Evolutionary conservation across 2,329 filamentous ascomycete species (phyloP).

Genomic region (Parafenestella ontariensis): DNA sequence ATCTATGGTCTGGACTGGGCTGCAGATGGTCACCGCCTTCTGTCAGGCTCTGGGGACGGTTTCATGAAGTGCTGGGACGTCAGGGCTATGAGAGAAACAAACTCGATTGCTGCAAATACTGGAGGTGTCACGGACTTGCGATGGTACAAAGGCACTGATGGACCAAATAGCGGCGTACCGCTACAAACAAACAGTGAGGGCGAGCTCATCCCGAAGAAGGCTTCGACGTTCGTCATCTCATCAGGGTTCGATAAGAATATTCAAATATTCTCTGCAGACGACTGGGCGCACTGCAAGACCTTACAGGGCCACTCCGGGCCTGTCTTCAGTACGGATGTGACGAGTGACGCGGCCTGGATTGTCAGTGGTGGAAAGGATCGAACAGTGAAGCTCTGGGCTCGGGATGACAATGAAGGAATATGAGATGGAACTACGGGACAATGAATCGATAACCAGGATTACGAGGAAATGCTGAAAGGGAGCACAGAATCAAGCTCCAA

Average conservation of each 20-base stretch:
- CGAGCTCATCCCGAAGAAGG: constrained; percentile 74
- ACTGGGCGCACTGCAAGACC: constrained; percentile 89
- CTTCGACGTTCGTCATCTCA: constrained; percentile 89
- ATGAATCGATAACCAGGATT: background rate
- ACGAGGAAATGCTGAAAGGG: background rate
- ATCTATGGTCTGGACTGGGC: constrained; percentile 95
- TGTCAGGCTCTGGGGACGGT: constrained; percentile 92
- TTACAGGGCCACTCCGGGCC: constrained; percentile 91
- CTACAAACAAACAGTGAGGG: constrained; percentile 71
- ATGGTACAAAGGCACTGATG: constrained; percentile 91
- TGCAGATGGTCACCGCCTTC: constrained; percentile 85
- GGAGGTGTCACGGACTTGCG: constrained; percentile 91
- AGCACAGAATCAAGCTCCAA: background rate
- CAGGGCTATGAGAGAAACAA: constrained; percentile 81
- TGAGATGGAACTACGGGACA: constrained; percentile 20
- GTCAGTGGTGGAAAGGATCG: constrained; percentile 92
- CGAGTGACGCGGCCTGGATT: constrained; percentile 86
- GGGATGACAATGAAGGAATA: constrained; percentile 62
- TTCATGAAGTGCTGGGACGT: constrained; percentile 99
- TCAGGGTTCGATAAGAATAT: constrained; percentile 94
- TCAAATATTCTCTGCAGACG: constrained; percentile 94
- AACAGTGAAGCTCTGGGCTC: constrained; percentile 94
- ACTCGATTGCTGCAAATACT: constrained; percentile 87
- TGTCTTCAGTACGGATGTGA: constrained; percentile 89
- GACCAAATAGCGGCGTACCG: constrained; percentile 67